Conservation (phyloP, 2,329 filamentous ascomycete species). For the Botrytis hyacinthi region DNA sequence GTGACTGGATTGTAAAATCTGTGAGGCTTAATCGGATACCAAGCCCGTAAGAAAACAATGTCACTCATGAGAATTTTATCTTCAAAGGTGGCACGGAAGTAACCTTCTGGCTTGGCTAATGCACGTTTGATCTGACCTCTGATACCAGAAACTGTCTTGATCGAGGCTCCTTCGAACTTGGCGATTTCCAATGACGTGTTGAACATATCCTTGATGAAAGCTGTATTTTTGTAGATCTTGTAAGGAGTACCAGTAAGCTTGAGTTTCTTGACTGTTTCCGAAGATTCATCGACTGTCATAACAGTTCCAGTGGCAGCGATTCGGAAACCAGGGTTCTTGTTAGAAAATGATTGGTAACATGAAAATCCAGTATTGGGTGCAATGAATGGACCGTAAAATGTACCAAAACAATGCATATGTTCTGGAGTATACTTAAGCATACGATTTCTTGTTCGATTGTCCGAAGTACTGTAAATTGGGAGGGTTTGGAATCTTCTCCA, state of each 20-base stretch:
- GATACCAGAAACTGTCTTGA: constrained; percentile 94
- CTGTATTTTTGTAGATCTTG: constrained; percentile 99
- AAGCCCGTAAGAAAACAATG: constrained; percentile 92
- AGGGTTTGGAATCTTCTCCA: constrained; percentile 94
- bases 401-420: constrained; percentile 98
- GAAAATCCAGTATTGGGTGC: constrained; percentile 96
- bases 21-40: constrained; percentile 94
- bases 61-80: constrained; percentile 97
- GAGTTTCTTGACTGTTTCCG: constrained; percentile 98
- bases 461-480: constrained; percentile 91
- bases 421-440: constrained; percentile 99
- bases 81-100: constrained; percentile 96
- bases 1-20: constrained; percentile 97
- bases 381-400: constrained; percentile 91
- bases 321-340: constrained; percentile 83
- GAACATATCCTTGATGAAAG: constrained; percentile 99
- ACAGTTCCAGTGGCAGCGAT: constrained; percentile 94
- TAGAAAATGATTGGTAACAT: constrained; percentile 85
- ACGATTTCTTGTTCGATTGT: constrained; percentile 87
- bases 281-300: constrained; percentile 88
- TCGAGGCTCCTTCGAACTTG: constrained; percentile 94
- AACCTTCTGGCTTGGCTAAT: constrained; percentile 86
- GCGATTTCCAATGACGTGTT: constrained; percentile 87
- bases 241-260: constrained; percentile 91
- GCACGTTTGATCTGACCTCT: constrained; percentile 97